These are phyloP conservation scores for Jacaranda mimosifolia DNA, from an alignment of 257 asterid species.

Conservation along the genomic window DNA sequence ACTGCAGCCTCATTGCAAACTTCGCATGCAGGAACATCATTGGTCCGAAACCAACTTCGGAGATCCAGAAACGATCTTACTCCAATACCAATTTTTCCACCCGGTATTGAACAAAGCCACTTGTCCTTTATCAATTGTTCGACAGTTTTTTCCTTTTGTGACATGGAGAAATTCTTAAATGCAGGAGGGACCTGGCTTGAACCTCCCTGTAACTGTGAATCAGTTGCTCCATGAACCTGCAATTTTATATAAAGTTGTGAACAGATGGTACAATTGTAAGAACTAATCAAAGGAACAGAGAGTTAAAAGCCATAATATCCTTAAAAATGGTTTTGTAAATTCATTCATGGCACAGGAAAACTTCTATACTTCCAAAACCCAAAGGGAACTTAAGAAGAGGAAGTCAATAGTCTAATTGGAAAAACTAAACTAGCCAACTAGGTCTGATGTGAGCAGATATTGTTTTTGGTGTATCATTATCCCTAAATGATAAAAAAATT, in stretches of 20 bases:
- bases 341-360: conserved; percentile 13
- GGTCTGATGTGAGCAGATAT: background rate
- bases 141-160: conserved; percentile 83
- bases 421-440: background rate
- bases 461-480: background rate
- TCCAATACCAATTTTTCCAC: conserved; percentile 81
- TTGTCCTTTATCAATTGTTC: conserved; percentile 74
- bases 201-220: conserved; percentile 62
- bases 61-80: conserved; percentile 91
- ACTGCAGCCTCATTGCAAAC: conserved; percentile 96
- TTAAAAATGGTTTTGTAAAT: conserved; percentile 12
- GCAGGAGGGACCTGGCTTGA: conserved; percentile 73
- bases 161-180: conserved; percentile 73
- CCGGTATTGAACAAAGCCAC: conserved; percentile 77
- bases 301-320: conserved; percentile 17
- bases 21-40: conserved; percentile 83
- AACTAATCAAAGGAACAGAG: conserved; percentile 17
- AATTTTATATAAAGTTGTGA: conserved; percentile 28
- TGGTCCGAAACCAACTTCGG: conserved; percentile 86
- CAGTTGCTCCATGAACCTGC: conserved; percentile 59
- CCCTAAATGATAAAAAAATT: background rate
- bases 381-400: conserved; percentile 21
- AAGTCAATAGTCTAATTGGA: background rate
- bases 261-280: conserved; percentile 25
- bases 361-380: conserved; percentile 18